Base-by-base conservation (phyloP, 2,329 filamentous ascomycete genomes). In the Microdochium nivale region DNA sequence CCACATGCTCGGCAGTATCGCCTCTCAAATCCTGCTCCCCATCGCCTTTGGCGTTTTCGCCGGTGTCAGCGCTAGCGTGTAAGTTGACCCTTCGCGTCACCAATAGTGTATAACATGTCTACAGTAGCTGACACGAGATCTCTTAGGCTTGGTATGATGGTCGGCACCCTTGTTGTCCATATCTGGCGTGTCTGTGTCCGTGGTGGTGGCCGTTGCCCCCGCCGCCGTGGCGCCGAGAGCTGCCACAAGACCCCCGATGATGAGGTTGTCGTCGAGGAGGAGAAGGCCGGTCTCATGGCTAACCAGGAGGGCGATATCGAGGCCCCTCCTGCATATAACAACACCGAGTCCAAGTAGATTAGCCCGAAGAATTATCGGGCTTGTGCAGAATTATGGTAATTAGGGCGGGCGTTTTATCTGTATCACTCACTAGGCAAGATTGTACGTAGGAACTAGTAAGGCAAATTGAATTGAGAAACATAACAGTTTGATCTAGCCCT, bases 1-100 rank as follows among this genome's bases (percentile, higher is more conserved):
- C 50, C 68, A 73, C 54, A 66, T 82, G 25, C 57, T 82, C 47
- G 73, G 74, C 60, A 78, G 78, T 59, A 73, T 86, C 49, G 73
- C 78, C 55, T 72, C 81, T 35, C 80, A 84, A 55, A 76, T 90
- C 46, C 65, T 89, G 48, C 72, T 89, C 37, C 86, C 87, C 1
- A 74, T 88, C 50, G 69, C 86, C 50, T 76, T 88, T 56, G 87
- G 87, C 53, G 76, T 89, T 56, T 75, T 81, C 24, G 83, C 84
- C 46, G 87, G 86, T 61, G 77, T 88, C 51, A 75, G 76, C 27
- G 81, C 85, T 56, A 86, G 84, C 66, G 65, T 87, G 76, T 79
- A 72, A 64, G 76, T 73, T 56, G 47, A 33, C 5, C 25, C 14
- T 35, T 40, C 25, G 47, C 35, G 47, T 25, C 21, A 40, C 3